Conservation (phyloP, 805 yeast species). For the Wickerhamiella brachini region DNA sequence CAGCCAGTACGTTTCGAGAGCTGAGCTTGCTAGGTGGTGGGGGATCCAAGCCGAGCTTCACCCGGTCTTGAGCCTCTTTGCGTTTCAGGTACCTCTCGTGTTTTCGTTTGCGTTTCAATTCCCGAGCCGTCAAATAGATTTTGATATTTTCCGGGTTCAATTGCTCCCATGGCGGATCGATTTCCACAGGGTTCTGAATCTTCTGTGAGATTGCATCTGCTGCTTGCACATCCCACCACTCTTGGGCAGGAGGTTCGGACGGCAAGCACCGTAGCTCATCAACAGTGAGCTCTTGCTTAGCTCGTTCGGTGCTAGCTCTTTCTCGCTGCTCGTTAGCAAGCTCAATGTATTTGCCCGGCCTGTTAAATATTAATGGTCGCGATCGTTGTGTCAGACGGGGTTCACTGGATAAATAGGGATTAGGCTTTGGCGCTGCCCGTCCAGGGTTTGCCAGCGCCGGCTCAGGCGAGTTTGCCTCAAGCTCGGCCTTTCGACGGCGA, state of each 20-base stretch:
- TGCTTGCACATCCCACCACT: constrained; percentile 77
- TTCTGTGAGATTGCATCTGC: constrained; percentile 17
- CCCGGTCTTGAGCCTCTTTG: constrained; percentile 62
- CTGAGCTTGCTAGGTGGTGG: constrained; percentile 86
- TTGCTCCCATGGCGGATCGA: constrained; percentile 44
- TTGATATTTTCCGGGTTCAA: constrained; percentile 30
- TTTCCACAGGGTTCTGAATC: constrained; percentile 70
- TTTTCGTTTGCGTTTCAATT: constrained; percentile 56
- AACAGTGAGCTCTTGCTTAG: constrained; percentile 21
- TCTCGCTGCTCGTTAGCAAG: constrained; percentile 33
- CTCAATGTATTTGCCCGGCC: constrained; percentile 48
- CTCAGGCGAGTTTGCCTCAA: constrained; percentile 2
- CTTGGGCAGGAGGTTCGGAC: constrained; percentile 45
- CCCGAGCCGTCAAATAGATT: constrained; percentile 59
- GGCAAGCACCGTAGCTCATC: constrained; percentile 25
- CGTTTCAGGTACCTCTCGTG: constrained; percentile 49
- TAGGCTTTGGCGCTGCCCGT: constrained; percentile 11
- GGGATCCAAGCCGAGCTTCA: constrained; percentile 68
- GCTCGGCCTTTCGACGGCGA: constrained; percentile 14
- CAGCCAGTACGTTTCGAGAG: constrained; percentile 72
- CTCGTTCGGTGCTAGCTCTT: constrained; percentile 18
- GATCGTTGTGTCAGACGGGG: constrained; percentile 3
- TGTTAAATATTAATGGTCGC: constrained; percentile 38
- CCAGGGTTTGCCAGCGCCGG: background rate
- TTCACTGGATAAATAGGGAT: constrained; percentile 6